A percentile compares a stretch with the other conserved stretches of the same genome.
These are phyloP conservation scores for Zychaea mexicana DNA, from an alignment of 371 early-diverging fungal species.

Conservation along the genomic window DNA sequence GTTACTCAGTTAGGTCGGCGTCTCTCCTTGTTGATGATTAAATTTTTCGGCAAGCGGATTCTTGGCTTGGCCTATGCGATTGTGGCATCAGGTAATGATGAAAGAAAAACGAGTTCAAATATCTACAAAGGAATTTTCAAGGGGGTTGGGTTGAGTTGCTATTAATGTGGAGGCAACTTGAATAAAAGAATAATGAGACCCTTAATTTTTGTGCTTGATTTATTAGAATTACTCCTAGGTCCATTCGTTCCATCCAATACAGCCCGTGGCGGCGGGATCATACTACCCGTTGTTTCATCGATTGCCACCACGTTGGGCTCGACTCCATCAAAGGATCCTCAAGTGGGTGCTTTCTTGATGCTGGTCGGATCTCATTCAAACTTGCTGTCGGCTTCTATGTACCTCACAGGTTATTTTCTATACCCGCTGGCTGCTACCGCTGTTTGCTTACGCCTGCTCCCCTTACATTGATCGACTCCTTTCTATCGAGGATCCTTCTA, in stretches of 20 bases:
- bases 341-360: conserved; percentile 52
- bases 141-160: no score
- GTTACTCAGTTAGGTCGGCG: conserved; percentile 61
- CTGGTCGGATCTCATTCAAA: conserved; percentile 64
- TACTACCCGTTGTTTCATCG: conserved; percentile 68
- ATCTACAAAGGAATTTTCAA: not conserved
- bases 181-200: not conserved
- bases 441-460: not conserved
- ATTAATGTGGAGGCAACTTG: no score
- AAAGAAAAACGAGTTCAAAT: not conserved
- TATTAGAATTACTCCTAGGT: conserved; percentile 62
- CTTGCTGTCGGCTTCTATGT: conserved; percentile 65
- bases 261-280: conserved; percentile 74
- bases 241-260: conserved; percentile 77
- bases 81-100: conserved; percentile 45
- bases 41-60: conserved; percentile 53
- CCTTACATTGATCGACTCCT: not conserved
- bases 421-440: not conserved
- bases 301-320: conserved; percentile 57
- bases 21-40: conserved; percentile 56
- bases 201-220: not conserved
- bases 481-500: not conserved
- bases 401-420: conserved; percentile 46
- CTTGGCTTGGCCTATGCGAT: conserved; percentile 66
- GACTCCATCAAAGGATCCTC: conserved; percentile 30